Conservation (phyloP, 257 asterid species). For the Solanum chiquidenum region DNA sequence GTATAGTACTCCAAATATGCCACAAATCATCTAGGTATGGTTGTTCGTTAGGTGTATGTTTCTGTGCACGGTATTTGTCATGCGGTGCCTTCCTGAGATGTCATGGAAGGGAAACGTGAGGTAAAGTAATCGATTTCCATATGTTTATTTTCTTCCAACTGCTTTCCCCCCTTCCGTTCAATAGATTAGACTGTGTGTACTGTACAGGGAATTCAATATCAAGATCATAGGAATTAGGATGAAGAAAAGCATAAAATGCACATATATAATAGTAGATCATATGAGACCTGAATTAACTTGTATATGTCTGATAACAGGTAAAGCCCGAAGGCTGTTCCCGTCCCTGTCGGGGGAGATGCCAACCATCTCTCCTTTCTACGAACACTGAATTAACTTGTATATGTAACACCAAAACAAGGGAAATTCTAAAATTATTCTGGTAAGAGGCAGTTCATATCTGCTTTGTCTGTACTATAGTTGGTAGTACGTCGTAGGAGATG, state of each 20-base stretch:
- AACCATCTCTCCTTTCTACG: no score
- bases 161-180: no score
- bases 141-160: not conserved
- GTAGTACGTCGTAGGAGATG: not conserved
- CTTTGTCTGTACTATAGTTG: not conserved
- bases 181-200: not conserved
- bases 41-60: not conserved
- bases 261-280: not conserved
- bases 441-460: not conserved
- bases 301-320: no score
- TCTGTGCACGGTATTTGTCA: not conserved
- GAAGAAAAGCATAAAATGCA: not conserved
- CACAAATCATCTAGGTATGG: constrained; percentile 68
- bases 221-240: not conserved
- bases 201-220: not conserved
- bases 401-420: not conserved
- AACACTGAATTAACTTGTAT: not conserved
- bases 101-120: not conserved
- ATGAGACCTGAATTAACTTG: not conserved
- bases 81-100: not conserved
- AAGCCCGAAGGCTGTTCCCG: no score
- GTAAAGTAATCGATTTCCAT: not conserved
- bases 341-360: no score
- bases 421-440: not conserved
- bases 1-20: not conserved